Percentiles rank a stretch among this genome's conserved stretches.
Conservation (phyloP, 2,329 filamentous ascomycete species). For the Seiridium cupressi region DNA sequence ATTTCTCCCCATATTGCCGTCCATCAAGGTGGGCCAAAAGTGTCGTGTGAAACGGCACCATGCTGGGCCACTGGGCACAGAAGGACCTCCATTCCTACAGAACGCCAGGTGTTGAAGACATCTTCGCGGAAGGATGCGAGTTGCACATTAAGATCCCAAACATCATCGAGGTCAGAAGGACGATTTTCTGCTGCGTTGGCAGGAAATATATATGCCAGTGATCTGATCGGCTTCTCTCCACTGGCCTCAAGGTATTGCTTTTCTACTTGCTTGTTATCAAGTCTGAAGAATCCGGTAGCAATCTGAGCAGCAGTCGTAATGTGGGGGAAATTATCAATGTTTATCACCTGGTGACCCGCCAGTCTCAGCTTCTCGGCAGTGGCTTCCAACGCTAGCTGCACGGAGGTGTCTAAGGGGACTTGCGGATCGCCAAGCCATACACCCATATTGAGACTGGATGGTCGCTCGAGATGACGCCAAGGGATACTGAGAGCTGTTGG, state of each 20-base stretch:
- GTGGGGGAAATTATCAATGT: constrained; percentile 29
- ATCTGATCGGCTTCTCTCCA: no score
- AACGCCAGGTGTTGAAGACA: no score
- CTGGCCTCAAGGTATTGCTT: constrained; percentile 23
- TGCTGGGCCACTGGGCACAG: no score
- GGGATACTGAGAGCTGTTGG: constrained; percentile 36
- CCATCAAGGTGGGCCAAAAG: no score
- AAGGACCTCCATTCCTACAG: no score
- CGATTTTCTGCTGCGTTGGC: no score
- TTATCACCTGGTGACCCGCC: constrained; percentile 43
- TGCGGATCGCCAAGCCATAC: constrained; percentile 44
- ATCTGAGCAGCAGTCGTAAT: constrained; percentile 27
- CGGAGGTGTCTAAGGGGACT: constrained; percentile 49
- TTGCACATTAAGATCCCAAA: no score
- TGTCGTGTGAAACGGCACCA: no score
- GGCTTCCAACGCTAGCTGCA: constrained; percentile 40
- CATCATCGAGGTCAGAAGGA: no score
- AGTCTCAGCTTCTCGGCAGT: constrained; percentile 35
- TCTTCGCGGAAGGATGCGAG: no score
- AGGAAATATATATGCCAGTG: no score
- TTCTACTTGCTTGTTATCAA: constrained; percentile 31
- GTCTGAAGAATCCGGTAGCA: constrained; percentile 38
- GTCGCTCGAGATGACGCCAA: constrained; percentile 34
- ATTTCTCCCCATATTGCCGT: no score
- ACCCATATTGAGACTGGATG: constrained; percentile 41